Evolutionary conservation across 257 asterid genomes (phyloP), one percentile per base, ranked within the genome.

Genomic region (Salvia splendens): DNA sequence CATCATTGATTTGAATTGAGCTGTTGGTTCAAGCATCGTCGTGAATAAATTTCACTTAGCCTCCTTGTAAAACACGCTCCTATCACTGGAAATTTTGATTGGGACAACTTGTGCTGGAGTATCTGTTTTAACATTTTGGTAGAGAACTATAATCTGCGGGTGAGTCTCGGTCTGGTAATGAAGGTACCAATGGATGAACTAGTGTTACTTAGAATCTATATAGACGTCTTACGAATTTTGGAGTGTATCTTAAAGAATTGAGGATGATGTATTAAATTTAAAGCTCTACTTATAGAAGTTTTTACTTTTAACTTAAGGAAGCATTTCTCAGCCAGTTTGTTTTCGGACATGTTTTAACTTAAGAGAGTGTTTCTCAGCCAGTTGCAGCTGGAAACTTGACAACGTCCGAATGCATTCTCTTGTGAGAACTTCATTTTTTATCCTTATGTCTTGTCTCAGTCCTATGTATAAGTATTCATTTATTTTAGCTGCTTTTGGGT

Each of bases 131-230:
- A 65, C 8, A 30, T 14, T 32, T 36, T 46, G 62, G 55, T 36
- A 9, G 17, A 16, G 14, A 30, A 50, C 40, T 67, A 16, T 8
- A 35, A 6, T 52, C 4, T 53, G 42, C 20, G 35, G 12, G 43
- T 47, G 72, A 54, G 62, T 35, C 33, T 67, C 61, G 66, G 20
- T 61, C 54, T 38, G 33, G 36, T 51, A 32, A 17, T 28, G 42
- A 16, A 32, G 32, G 65, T 12, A 33, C 42, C 20, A 20, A 17
- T 43, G 12, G 43, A 6, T 51, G 20, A 17, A 14, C 4, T 16
- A 3, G 42, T 20, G 8, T 56, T 20, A 9, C n/a, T 17, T 52
- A 24, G 36, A 35, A n/a, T 52, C 33, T 24, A 52, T 8, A 6
- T 52, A 3, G 57, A 8, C 10, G 58, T 52, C 14, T 10, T 52